Evolutionary conservation across 23 red algal species (phyloP).

Genomic region (Gracilaria domingensis): DNA sequence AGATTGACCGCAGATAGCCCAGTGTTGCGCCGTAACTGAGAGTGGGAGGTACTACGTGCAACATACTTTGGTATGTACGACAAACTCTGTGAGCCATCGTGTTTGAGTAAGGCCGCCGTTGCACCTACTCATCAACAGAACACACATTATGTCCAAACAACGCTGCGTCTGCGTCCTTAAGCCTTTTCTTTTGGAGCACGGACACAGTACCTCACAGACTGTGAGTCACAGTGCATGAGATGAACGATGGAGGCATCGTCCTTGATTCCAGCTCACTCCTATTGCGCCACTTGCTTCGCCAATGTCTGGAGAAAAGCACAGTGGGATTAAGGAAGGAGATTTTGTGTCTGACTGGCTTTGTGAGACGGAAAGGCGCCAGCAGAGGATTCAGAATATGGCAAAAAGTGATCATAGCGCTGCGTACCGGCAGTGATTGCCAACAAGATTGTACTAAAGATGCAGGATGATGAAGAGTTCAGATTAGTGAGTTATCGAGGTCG

Average conservation of each 20-base stretch:
- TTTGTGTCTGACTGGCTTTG: constrained; percentile 35
- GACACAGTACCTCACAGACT: constrained; percentile 13
- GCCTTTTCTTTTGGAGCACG: constrained; percentile 35
- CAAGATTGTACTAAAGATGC: too few species aligned
- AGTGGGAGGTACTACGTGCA: too few species aligned
- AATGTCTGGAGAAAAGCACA: constrained; percentile 31
- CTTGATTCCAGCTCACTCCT: constrained; percentile 28
- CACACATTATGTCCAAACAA: too few species aligned
- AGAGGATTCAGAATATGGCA: constrained; percentile 14
- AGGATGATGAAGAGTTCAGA: background rate
- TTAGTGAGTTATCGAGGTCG: background rate
- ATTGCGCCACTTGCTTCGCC: constrained; percentile 19
- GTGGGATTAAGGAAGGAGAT: constrained; percentile 33
- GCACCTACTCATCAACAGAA: too few species aligned
- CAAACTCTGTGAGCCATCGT: too few species aligned
- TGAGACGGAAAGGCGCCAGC: constrained; percentile 8
- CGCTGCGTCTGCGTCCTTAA: constrained; percentile 22
- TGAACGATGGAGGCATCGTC: constrained; percentile 9
- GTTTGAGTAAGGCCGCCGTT: too few species aligned
- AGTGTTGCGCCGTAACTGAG: too few species aligned
- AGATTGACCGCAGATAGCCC: too few species aligned
- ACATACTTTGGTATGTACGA: too few species aligned
- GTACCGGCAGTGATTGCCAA: too few species aligned
- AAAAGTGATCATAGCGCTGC: constrained; percentile 12
- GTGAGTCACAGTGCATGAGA: constrained; percentile 18